Evolutionary conservation across 371 early-diverging fungal genomes (phyloP).

Genomic region (Mortierella sp.): DNA sequence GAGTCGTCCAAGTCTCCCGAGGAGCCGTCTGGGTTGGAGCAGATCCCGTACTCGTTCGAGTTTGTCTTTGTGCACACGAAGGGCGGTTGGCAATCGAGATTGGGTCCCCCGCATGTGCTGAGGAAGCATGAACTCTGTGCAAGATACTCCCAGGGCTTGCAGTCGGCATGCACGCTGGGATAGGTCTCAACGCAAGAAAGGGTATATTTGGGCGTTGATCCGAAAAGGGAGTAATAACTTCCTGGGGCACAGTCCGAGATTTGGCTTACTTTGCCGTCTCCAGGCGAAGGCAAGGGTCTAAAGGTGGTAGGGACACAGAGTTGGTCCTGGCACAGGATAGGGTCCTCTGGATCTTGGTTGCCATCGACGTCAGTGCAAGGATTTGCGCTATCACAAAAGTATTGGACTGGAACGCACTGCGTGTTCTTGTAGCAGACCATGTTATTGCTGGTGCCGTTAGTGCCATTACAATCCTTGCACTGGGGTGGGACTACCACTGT

Average conservation of each 20-base stretch:
- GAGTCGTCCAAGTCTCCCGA: not conserved
- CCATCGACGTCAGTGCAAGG: slow-evolving; percentile 18
- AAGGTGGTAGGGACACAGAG: slow-evolving; percentile 20
- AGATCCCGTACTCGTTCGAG: slow-evolving; percentile 9
- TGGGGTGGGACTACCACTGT: slow-evolving; percentile 12
- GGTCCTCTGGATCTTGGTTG: slow-evolving; percentile 12
- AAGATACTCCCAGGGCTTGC: slow-evolving; percentile 26
- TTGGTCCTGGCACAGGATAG: slow-evolving; percentile 9
- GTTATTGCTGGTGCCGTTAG: slow-evolving; percentile 5
- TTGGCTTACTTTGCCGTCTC: slow-evolving; percentile 13
- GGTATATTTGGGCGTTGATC: slow-evolving; percentile 19
- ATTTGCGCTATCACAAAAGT: slow-evolving; percentile 13
- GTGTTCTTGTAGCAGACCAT: slow-evolving; percentile 35
- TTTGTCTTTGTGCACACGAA: slow-evolving; percentile 6
- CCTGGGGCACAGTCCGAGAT: slow-evolving; percentile 10
- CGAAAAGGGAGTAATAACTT: slow-evolving; percentile 25
- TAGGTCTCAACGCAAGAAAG: slow-evolving; percentile 21
- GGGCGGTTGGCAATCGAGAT: slow-evolving; percentile 14
- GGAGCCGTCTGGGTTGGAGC: slow-evolving; percentile 9
- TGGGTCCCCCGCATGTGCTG: slow-evolving; percentile 20
- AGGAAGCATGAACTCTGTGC: slow-evolving; percentile 28
- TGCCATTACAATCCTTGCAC: slow-evolving; percentile 13
- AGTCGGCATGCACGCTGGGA: not conserved
- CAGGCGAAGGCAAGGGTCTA: slow-evolving; percentile 17
- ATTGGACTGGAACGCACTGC: slow-evolving; percentile 18